Conservation (phyloP, 1,139 yeast species). For the Fermentozyma sake region DNA sequence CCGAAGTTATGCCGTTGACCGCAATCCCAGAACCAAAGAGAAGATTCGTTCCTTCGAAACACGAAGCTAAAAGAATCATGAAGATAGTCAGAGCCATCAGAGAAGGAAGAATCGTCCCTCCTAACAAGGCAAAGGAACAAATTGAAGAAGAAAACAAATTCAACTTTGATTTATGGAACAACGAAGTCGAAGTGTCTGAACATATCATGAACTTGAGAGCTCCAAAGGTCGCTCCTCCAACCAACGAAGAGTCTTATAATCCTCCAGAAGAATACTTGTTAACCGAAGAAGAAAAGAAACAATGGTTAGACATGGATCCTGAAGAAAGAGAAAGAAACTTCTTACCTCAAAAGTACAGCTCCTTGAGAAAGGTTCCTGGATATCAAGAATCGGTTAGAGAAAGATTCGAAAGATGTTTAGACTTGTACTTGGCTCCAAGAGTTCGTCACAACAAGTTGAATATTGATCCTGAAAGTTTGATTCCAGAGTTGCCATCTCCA, state of each 20-base stretch:
- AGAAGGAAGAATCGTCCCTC: constrained; percentile 89
- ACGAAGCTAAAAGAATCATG: constrained; percentile 95
- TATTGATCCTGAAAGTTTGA: constrained; percentile 92
- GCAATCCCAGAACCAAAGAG: constrained; percentile 97
- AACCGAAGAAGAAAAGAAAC: constrained; percentile 69
- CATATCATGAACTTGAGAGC: constrained; percentile 93
- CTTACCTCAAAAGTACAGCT: constrained; percentile 73
- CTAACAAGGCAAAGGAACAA: constrained; percentile 50
- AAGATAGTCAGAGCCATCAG: constrained; percentile 94
- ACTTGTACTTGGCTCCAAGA: constrained; percentile 93
- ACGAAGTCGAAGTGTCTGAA: constrained; percentile 48
- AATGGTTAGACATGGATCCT: constrained; percentile 72
- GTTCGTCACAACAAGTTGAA: constrained; percentile 86
- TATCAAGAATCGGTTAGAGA: constrained; percentile 83
- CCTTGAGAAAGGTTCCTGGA: constrained; percentile 92
- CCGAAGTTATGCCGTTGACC: constrained; percentile 86
- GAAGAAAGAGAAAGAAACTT: constrained; percentile 75
- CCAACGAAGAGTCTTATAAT: constrained; percentile 92
- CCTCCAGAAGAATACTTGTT: constrained; percentile 95
- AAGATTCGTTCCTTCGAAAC: constrained; percentile 92
- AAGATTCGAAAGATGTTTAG: constrained; percentile 89
- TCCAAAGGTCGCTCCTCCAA: constrained; percentile 93
- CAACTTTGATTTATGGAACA: constrained; percentile 84
- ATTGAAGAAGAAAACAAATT: constrained; percentile 47
- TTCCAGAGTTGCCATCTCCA: constrained; percentile 96